A percentile compares a stretch with the other conserved stretches of the same genome.
Conservation (phyloP, 352 stramenopile genomes). For the Phytophthora pseudosyringae region DNA sequence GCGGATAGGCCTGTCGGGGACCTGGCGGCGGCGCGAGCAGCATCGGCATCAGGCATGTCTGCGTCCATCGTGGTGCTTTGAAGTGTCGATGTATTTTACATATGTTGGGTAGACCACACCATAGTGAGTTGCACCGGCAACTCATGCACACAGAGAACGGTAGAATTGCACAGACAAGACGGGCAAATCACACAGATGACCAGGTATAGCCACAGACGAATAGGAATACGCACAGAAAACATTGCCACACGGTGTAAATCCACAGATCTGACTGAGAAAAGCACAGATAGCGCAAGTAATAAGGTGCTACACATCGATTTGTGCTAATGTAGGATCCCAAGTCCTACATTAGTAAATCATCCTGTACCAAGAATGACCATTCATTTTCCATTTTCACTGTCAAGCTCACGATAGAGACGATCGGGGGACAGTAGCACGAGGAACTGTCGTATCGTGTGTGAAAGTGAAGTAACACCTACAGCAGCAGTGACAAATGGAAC, state of each 20-base stretch:
- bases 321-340: no score
- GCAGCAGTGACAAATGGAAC: no score
- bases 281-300: neutral
- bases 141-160: constrained; percentile 6
- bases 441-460: no score
- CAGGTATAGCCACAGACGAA: constrained; percentile 1
- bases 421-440: no score
- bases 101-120: constrained; percentile 4
- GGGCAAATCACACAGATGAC: constrained; percentile 1
- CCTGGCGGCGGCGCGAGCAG: neutral
- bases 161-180: constrained; percentile 18
- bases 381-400: no score
- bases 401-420: no score
- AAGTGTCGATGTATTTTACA: neutral
- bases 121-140: neutral
- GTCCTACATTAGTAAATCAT: no score
- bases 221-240: constrained; percentile 1
- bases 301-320: no score
- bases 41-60: neutral
- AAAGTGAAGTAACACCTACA: no score
- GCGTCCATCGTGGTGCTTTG: neutral
- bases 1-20: neutral
- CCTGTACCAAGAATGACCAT: no score
- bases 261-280: constrained; percentile 10
- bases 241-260: constrained; percentile 10